A percentile compares a stretch with the other conserved stretches of the same genome.
Conservation (phyloP, 306 rosid species). For the Trifolium pratense region DNA sequence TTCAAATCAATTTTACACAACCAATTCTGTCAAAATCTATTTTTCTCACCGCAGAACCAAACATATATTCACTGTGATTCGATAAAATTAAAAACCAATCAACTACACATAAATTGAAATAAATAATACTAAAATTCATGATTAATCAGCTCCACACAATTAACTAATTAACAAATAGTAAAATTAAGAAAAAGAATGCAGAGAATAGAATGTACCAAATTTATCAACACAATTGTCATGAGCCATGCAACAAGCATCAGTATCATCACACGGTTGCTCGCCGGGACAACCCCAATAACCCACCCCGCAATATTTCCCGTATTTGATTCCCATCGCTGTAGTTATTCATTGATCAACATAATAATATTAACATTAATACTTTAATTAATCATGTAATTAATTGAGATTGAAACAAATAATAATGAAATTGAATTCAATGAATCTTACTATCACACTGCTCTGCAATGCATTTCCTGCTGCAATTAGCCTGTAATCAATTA, state of each 20-base stretch:
- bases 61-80: no score
- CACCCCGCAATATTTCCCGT: conserved; percentile 90
- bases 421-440: not conserved
- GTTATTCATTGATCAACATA: not conserved
- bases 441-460: conserved; percentile 69
- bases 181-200: not conserved
- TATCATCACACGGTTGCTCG: conserved; percentile 84
- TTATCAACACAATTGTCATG: conserved; percentile 78
- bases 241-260: conserved; percentile 88
- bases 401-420: not conserved
- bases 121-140: not conserved
- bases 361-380: not conserved
- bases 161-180: not conserved
- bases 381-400: not conserved
- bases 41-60: no score
- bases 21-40: no score
- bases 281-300: conserved; percentile 85
- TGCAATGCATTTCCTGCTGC: conserved; percentile 72
- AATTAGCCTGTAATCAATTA: conserved; percentile 45
- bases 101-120: not conserved
- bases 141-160: not conserved
- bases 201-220: conserved; percentile 50
- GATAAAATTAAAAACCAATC: not conserved
- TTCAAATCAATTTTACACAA: no score
- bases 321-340: conserved; percentile 52